A percentile compares a stretch with the other conserved stretches of the same genome.
These are phyloP conservation scores for Phialophora tarda DNA, from an alignment of 2,329 filamentous ascomycete genomes.

Conservation along the genomic window DNA sequence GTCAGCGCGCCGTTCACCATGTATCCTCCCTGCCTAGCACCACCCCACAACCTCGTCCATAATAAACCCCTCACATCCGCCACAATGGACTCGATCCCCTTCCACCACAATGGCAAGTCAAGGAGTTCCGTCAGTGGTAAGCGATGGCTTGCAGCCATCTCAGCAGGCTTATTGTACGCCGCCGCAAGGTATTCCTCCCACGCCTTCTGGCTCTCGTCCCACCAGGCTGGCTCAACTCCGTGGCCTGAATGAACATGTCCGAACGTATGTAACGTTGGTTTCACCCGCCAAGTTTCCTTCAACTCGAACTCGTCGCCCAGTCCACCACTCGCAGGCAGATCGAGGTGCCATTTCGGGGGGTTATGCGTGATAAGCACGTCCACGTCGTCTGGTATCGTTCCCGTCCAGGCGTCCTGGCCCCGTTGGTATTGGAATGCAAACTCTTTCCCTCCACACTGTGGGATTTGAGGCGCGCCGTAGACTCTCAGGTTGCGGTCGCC, in stretches of 20 bases:
- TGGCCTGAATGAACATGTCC: conserved; percentile 82
- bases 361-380: conserved; percentile 83
- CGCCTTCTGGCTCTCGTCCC: conserved; percentile 72
- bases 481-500: conserved; percentile 67
- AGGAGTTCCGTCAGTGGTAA: conserved; percentile 47
- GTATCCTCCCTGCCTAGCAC: conserved; percentile 55
- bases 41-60: conserved; percentile 66
- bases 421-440: conserved; percentile 79
- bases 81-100: conserved; percentile 57
- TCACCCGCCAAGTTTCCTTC: conserved; percentile 73
- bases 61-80: conserved; percentile 62
- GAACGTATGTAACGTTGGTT: conserved; percentile 78
- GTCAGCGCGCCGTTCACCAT: conserved; percentile 68
- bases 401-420: conserved; percentile 71
- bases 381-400: conserved; percentile 71
- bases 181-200: conserved; percentile 68
- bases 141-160: conserved; percentile 32
- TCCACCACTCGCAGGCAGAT: conserved; percentile 57
- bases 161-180: conserved; percentile 42
- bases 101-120: conserved; percentile 55
- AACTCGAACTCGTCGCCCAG: conserved; percentile 75
- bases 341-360: conserved; percentile 75
- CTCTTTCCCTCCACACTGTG: conserved; percentile 71
- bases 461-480: conserved; percentile 83
- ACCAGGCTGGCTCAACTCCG: conserved; percentile 72